Evolutionary conservation across 2,329 filamentous ascomycete species (phyloP).

Genomic region (Microsporum canis): DNA sequence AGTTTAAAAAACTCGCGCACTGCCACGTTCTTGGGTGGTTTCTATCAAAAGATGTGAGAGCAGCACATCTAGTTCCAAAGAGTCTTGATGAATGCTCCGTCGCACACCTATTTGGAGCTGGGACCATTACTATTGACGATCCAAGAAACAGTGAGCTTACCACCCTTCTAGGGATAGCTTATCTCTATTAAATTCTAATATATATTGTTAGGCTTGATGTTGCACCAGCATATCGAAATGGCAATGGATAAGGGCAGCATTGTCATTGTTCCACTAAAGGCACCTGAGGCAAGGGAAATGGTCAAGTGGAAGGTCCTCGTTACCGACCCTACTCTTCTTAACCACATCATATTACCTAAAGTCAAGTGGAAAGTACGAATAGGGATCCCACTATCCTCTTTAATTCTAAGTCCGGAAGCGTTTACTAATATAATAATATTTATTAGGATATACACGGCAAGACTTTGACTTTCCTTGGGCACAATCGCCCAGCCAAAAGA

Average conservation of each 20-base stretch:
- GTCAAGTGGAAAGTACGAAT: slow-evolving; percentile 4
- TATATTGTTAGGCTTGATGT: slow-evolving; percentile 8
- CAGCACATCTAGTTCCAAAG: slow-evolving; percentile 17
- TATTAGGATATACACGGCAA: slow-evolving; percentile 15
- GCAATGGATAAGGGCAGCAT: slow-evolving; percentile 13
- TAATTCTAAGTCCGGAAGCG: slow-evolving; percentile 6
- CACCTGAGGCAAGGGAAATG: background rate
- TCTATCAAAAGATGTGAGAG: slow-evolving; percentile 6
- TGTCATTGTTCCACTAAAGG: slow-evolving; percentile 13
- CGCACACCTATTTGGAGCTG: slow-evolving; percentile 15
- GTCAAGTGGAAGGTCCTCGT: slow-evolving; percentile 14
- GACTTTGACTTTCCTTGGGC: slow-evolving; percentile 12
- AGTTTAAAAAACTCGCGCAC: background rate
- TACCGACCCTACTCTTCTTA: slow-evolving; percentile 7
- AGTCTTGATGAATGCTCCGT: slow-evolving; percentile 11
- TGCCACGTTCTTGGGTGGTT: slow-evolving; percentile 13
- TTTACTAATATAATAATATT: slow-evolving; percentile 4
- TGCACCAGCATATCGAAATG: slow-evolving; percentile 9
- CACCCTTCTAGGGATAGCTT: background rate
- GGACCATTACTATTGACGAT: slow-evolving; percentile 9
- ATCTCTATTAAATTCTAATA: background rate
- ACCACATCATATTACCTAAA: background rate
- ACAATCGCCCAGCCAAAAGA: slow-evolving; percentile 13
- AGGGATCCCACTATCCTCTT: background rate
- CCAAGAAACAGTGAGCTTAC: slow-evolving; percentile 14